Evolutionary conservation across 1,284 basidiomycete genomes (phyloP).

Genomic region (Pseudozyma hubeiensis): DNA sequence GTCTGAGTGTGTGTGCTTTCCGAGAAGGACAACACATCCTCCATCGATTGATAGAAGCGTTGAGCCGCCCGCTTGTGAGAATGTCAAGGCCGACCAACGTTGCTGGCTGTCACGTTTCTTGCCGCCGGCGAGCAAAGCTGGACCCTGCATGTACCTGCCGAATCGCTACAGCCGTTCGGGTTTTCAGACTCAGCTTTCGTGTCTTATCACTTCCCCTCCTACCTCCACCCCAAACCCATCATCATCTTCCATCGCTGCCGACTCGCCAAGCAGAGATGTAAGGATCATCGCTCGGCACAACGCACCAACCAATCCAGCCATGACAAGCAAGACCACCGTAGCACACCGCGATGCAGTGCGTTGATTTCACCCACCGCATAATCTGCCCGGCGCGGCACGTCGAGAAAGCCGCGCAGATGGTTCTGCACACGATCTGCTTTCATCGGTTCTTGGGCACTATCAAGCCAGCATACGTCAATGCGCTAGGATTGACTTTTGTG

Average conservation of each 20-base stretch:
- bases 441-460: slow-evolving; percentile 39
- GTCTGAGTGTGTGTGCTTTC: too few relatives aligned
- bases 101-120: too few relatives aligned
- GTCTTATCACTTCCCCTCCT: background rate
- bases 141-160: slow-evolving; percentile 16
- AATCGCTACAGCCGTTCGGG: background rate
- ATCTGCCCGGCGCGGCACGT: slow-evolving; percentile 11
- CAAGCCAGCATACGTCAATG: slow-evolving; percentile 17
- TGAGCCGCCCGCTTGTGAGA: too few relatives aligned
- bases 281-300: background rate
- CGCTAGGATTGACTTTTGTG: slow-evolving; percentile 28
- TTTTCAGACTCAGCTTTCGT: slow-evolving; percentile 7
- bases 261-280: background rate
- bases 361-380: slow-evolving; percentile 9
- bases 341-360: slow-evolving; percentile 4
- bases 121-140: slow-evolving; percentile 4
- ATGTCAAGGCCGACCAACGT: too few relatives aligned
- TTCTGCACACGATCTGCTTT: slow-evolving; percentile 43
- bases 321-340: background rate
- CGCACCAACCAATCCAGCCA: background rate
- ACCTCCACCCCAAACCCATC: slow-evolving; percentile 1
- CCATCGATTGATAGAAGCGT: too few relatives aligned
- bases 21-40: too few relatives aligned
- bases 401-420: slow-evolving; percentile 8
- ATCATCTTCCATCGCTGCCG: background rate